Percentiles rank a stretch among this genome's conserved stretches.
These are phyloP conservation scores for Geotrichum australiense DNA, from an alignment of 1,139 yeast species.

Conservation along the genomic window DNA sequence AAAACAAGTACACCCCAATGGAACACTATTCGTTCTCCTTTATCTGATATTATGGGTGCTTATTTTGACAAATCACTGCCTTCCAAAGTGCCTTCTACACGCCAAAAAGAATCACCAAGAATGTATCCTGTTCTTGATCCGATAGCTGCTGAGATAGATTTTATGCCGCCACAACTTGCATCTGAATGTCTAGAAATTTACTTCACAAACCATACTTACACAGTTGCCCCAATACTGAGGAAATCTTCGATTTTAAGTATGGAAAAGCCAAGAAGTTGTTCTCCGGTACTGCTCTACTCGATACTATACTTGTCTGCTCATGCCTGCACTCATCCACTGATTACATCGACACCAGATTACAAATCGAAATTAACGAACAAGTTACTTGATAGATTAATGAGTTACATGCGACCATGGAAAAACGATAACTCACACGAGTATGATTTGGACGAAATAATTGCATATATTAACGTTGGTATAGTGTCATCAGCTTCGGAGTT, in stretches of 20 bases:
- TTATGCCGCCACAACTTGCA: slow-evolving; percentile 15
- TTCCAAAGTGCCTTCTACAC: not conserved
- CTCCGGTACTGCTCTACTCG: slow-evolving; percentile 33
- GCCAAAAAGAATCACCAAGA: slow-evolving; percentile 2
- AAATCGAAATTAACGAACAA: slow-evolving; percentile 28
- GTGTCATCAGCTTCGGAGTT: slow-evolving; percentile 38
- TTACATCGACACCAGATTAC: slow-evolving; percentile 29
- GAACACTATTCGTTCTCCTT: slow-evolving; percentile 11
- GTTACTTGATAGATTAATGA: slow-evolving; percentile 28
- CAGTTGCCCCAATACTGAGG: slow-evolving; percentile 25
- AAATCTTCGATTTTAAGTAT: slow-evolving; percentile 20
- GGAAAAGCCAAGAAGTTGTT: slow-evolving; percentile 28
- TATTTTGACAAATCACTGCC: not conserved
- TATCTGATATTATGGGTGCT: not conserved
- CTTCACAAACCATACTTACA: slow-evolving; percentile 23
- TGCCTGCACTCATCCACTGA: slow-evolving; percentile 36
- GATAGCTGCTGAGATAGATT: slow-evolving; percentile 20
- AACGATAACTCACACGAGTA: slow-evolving; percentile 25
- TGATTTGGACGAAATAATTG: slow-evolving; percentile 35
- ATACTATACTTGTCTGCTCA: slow-evolving; percentile 36
- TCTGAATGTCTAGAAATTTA: slow-evolving; percentile 21
- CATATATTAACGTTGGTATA: slow-evolving; percentile 36
- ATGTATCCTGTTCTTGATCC: slow-evolving; percentile 30
- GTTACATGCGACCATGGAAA: slow-evolving; percentile 26
- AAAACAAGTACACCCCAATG: slow-evolving; percentile 11